These are phyloP conservation scores for Neonothopanus nambi DNA, from an alignment of 1,284 basidiomycete genomes.

Conservation along the genomic window DNA sequence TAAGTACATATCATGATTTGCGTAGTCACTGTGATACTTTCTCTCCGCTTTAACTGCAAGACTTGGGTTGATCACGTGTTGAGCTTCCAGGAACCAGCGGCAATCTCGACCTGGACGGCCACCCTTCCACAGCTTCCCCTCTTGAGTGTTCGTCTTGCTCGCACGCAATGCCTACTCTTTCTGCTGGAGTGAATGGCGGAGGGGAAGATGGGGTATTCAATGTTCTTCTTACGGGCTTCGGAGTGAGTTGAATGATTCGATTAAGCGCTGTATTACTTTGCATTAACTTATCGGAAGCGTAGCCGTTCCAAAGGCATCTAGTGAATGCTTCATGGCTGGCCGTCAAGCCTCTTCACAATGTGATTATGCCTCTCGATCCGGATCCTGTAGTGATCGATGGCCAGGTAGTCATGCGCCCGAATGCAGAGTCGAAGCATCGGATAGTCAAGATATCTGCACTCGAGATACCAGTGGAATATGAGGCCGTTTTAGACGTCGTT, in stretches of 20 bases:
- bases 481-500: conserved; percentile 55
- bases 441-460: conserved; percentile 62
- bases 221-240: conserved; percentile 26
- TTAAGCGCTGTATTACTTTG: background rate
- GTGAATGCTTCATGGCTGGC: conserved; percentile 62
- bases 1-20: no score
- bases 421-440: conserved; percentile 21
- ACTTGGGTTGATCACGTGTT: no score
- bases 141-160: no score
- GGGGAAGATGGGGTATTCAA: conserved; percentile 11
- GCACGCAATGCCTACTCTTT: background rate
- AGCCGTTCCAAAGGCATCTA: conserved; percentile 49
- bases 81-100: no score
- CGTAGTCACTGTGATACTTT: no score
- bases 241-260: conserved; percentile 17
- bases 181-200: background rate
- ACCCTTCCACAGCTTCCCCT: no score
- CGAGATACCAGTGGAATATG: conserved; percentile 62
- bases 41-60: no score
- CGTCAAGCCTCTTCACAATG: conserved; percentile 50
- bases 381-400: conserved; percentile 14
- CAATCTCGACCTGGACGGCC: no score
- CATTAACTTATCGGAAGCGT: conserved; percentile 7
- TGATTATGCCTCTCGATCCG: conserved; percentile 31
- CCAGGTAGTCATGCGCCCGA: conserved; percentile 7